Evolutionary conservation across 805 yeast species (phyloP).

Genomic region (Isabelozyma heimii): DNA sequence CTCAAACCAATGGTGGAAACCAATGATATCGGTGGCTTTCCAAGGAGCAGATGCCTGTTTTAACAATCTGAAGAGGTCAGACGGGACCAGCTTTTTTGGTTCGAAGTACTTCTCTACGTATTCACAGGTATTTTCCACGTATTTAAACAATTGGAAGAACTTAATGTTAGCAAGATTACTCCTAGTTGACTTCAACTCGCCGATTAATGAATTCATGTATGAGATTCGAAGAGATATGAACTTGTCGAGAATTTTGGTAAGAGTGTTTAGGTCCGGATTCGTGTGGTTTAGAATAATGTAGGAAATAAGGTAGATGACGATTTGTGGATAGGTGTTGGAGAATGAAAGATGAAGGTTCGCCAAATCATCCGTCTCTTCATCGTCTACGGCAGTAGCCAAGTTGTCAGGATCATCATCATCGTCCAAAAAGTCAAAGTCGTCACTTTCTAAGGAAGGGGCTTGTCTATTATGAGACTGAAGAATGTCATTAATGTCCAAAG

Average conservation of each 20-base stretch:
- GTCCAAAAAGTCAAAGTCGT: conserved; percentile 12
- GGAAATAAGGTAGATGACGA: conserved; percentile 29
- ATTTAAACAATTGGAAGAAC: conserved; percentile 27
- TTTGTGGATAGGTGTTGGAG: conserved; percentile 16
- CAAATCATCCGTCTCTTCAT: not conserved
- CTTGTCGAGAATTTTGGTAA: conserved; percentile 16
- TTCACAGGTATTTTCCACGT: conserved; percentile 31
- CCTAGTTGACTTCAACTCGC: not conserved
- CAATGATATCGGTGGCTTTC: conserved; percentile 25
- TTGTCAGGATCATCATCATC: conserved; percentile 10
- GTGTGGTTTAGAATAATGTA: conserved; percentile 25
- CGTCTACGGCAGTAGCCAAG: conserved; percentile 1
- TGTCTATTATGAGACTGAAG: not conserved
- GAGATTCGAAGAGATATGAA: conserved; percentile 21
- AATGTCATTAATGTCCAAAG: not conserved
- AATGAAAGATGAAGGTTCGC: conserved; percentile 5
- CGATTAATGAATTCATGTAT: conserved; percentile 10
- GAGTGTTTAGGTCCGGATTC: conserved; percentile 11
- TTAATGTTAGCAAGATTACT: conserved; percentile 12
- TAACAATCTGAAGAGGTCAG: conserved; percentile 11
- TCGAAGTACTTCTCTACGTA: conserved; percentile 22
- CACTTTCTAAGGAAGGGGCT: conserved; percentile 1
- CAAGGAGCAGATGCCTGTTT: conserved; percentile 16
- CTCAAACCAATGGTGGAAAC: conserved; percentile 34
- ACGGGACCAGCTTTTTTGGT: conserved; percentile 1